Evolutionary conservation across 768 basidiomycete genomes (phyloP), one percentile per base, ranked within the genome.

Genomic region (Neoboletus subvelutipes): DNA sequence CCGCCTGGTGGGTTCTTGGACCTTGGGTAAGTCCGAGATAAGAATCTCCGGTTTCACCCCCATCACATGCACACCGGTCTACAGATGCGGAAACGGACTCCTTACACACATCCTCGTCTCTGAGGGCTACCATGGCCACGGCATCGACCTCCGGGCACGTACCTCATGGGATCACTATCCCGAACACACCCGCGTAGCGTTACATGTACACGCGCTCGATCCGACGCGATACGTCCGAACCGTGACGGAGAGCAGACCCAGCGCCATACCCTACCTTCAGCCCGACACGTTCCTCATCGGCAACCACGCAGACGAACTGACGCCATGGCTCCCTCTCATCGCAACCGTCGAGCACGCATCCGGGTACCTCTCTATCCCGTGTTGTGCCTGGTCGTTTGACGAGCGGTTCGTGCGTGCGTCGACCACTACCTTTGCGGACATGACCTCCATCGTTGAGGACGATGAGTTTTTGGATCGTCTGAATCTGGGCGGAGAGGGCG

Each of bases 281-380:
- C 74, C 76, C 0, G 83, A 79, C 1, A 73, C 78, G 3, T 98
- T 97, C 73, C 73, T 98, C 55, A 89, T 98, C 49, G 94, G 91
- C 10, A 98, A 98, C 74, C 96, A 98, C 71, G 90, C 95, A 0
- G 96, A 98, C 74, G 96, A 98, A 64, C 78, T 98, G 18, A 95
- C 95, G 24, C 96, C 96, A 0, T 98, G 95, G 95, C 71, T 94
- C 0, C 92, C 96, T 0, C 80, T 97, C 1, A 75, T 97, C 6
- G 82, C 94, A 0, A 85, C 87, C 1, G 61, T 87, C 15, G 73
- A 79, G 34, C 64, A 68, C 4, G 82, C 85, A 0, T 81, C 84
- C 0, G 90, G 89, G 5, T 90, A 90, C 64, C 71, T 92, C 43
- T 88, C 82, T 6, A 92, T 98, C 53, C 96, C 96, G 0, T 98